These are phyloP conservation scores for Puya raimondii DNA, from an alignment of 176 grass and related monocot genomes.

Conservation along the genomic window DNA sequence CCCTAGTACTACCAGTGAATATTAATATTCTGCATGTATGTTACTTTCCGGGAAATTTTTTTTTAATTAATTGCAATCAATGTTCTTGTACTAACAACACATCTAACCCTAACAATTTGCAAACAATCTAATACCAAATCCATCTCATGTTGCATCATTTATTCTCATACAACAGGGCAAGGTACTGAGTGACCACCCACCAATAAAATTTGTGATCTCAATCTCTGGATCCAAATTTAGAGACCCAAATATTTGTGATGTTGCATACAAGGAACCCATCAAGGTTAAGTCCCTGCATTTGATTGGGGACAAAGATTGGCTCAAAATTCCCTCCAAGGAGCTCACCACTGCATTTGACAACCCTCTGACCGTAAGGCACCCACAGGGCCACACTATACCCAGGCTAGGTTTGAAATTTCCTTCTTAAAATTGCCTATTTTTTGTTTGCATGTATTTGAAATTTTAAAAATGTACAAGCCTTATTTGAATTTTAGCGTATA, in stretches of 20 bases:
- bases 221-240: conserved; percentile 79
- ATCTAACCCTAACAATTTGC: too few relatives aligned
- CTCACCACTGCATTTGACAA: conserved; percentile 61
- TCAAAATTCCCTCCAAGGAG: conserved; percentile 82
- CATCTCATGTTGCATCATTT: background rate
- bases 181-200: conserved; percentile 60
- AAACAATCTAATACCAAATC: too few relatives aligned
- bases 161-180: conserved; percentile 35
- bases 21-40: too few relatives aligned
- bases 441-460: background rate
- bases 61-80: too few relatives aligned
- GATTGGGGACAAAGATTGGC: conserved; percentile 95
- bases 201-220: conserved; percentile 70
- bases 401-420: conserved; percentile 46
- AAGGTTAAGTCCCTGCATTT: conserved; percentile 72
- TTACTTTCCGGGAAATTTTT: too few relatives aligned
- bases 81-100: too few relatives aligned
- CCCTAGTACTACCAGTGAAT: too few relatives aligned
- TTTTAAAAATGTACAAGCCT: too few relatives aligned
- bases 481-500: too few relatives aligned
- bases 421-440: background rate
- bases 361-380: conserved; percentile 71
- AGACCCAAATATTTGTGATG: conserved; percentile 54
- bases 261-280: conserved; percentile 59
- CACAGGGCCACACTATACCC: conserved; percentile 82